Base-by-base conservation (phyloP, 2,329 filamentous ascomycete species). In the Alternaria sp. region DNA sequence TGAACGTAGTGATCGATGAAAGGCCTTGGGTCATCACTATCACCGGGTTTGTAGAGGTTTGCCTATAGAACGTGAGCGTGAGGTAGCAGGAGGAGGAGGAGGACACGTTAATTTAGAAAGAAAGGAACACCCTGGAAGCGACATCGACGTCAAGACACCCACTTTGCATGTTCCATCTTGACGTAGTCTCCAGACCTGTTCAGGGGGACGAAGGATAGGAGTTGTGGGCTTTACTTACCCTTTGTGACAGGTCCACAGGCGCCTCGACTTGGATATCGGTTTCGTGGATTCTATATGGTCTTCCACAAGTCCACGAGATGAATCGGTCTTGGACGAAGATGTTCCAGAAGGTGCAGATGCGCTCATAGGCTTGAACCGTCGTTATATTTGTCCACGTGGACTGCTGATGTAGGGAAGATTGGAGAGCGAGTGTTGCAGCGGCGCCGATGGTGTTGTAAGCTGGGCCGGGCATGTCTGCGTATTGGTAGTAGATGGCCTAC, bases 361-460 rank as follows among this genome's bases (percentile, higher is more conserved):
- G 72, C 63, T 71, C 67, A 46, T 74, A 72, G 10, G 64, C 61
- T 21, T 73, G 62, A 45, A 69, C 14, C 45, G 66, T 15, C 28
- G 63, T 54, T 44, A 68, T 25, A 43, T 67, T 55, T n/a, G 55
- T 7, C 68, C 69, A 72, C 5, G 67, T 70, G 3, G 66, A 68
- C 26, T 76, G 71, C 11, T 72, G 70, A 37, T 79, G 74, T 7
- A 79, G 59, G 6, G 72, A 71, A 28, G 71, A 68, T 26, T 78
- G 76, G 25, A 76, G 70, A n/a, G 63, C 65, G 10, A 74, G 65
- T 21, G 74, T 64, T n/a, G 72, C 73, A 6, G 75, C 75, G 21
- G 71, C 63, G 3, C 75, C 74, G 23, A 77, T 74, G 4, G 70
- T 68, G n/a, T 63, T 74, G 45, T 79, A 78, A 1, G 77, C 75